Evolutionary conservation across 495 filamentous ascomycete genomes (phyloP), one percentile per base, ranked within the genome.

Genomic region (Neurospora africana): DNA sequence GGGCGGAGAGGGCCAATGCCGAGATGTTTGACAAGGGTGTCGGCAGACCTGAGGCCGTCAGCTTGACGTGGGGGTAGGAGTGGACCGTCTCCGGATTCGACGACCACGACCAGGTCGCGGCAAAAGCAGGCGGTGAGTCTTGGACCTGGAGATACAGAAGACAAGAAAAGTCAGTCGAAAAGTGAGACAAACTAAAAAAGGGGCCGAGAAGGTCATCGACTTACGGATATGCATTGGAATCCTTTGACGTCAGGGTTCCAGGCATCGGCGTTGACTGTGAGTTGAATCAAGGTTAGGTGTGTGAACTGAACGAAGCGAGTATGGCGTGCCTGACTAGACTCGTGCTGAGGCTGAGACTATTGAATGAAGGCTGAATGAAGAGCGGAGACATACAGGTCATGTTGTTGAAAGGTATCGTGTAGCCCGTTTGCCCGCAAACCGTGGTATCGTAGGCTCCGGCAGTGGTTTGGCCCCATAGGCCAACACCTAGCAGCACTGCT

Each of bases 31-130:
- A 75, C 71, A 80, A 61, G 73, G 74, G 58, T 43, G 73, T 70
- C 23, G 78, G 77, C 4, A 78, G 70, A 27, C 58, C 68, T 13
- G 72, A 72, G 17, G 74, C 58, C 15, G 72, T 69, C n/a, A 80
- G 68, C 44, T 80, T 80, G 69, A 80, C 78, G 74, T 80, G 78
- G 73, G 78, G 77, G 69, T 78, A 80, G 35, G 78, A 80, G 39
- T 80, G 77, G 23, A 80, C 78, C 6, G 69, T 71, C 21, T 69
- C 70, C 11, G 75, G 70, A 35, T 74, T 58, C 38, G 68, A 58
- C 17, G 73, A 68, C 78, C 78, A 80, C 36, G 53, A 68, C 78
- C 78, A 80, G 36, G 75, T 80, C 27, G 77, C 74, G n/a, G 76
- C 75, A 53, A 80, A 79, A 2, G 75, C 40, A 21, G 78, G 74